Conservation (phyloP, 768 basidiomycete species). For the Heimioporus sp. region DNA sequence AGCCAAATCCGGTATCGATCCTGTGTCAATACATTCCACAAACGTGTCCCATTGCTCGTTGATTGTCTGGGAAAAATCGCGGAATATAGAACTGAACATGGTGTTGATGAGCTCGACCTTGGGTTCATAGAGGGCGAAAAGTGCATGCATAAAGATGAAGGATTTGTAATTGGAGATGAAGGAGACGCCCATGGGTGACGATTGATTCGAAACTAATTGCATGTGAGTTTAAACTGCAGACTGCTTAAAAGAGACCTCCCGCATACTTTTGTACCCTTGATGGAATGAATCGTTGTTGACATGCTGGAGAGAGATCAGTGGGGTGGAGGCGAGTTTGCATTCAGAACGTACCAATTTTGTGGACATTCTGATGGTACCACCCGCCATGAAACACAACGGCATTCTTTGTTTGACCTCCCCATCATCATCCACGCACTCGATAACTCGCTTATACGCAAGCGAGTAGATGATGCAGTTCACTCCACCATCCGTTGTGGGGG, state of each 20-base stretch:
- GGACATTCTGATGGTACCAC: constrained; percentile 21
- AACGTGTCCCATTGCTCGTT: constrained; percentile 22
- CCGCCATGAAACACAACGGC: constrained; percentile 21
- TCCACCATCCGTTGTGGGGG: constrained; percentile 7
- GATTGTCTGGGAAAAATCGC: constrained; percentile 20
- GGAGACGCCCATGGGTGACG: constrained; percentile 16
- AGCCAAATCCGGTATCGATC: constrained; percentile 15
- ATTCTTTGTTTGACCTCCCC: constrained; percentile 11
- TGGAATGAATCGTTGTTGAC: constrained; percentile 12
- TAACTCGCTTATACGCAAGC: constrained; percentile 13
- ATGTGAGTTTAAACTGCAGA: too few relatives aligned
- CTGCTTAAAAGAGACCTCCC: too few relatives aligned
- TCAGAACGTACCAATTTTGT: constrained; percentile 12
- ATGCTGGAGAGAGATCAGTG: constrained; percentile 7
- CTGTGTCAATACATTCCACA: constrained; percentile 14
- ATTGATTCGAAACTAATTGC: constrained; percentile 12
- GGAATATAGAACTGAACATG: constrained; percentile 21
- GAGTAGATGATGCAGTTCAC: constrained; percentile 22
- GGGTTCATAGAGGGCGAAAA: constrained; percentile 23
- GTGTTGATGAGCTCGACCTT: constrained; percentile 19
- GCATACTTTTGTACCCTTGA: constrained; percentile 8
- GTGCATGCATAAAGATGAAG: constrained; percentile 21
- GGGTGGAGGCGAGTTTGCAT: not conserved
- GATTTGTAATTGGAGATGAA: constrained; percentile 22
- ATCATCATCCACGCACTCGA: constrained; percentile 7